Base-by-base conservation (phyloP, 177 flowering plant genomes). In the Vitis hybrid region DNA sequence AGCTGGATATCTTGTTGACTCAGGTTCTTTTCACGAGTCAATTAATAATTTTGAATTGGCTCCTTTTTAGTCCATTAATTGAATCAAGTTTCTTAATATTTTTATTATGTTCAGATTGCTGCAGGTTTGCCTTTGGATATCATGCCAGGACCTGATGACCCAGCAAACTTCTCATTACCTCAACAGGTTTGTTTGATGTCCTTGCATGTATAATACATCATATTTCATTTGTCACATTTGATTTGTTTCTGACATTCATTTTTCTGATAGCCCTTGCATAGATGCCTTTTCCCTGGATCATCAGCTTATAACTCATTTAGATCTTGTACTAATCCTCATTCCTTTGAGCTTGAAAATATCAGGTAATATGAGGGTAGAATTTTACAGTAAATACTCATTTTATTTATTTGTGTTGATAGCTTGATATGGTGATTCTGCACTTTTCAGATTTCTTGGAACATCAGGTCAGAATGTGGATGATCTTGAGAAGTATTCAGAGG, bases 391-490 rank as follows among this genome's bases (percentile, higher is more conserved):
- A 52, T 45, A 5, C 45, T 34, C 49, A 17, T 26, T 5, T 6
- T 60, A 60, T 21, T 3, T 18, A 1, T 39, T 39, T 39, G 45
- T 39, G 45, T 49, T 55, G 57, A 30, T 34, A 59, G 32, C 21
- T 34, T 62, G 30, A 62, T 52, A 50, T 58, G 51, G 51, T 57
- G 49, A 21, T 26, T 9, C 34, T 39, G 0, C n/a, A 49, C 14
- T 55, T 69, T 79, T 57, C 76, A 94, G 99, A 62, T 93, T 94
- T 82, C 88, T 94, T 68, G 98, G 97, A 73, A 94, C 99, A 30
- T 93, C 99, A 49, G 98, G 99, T 74, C 98, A 93, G 76, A 95
- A 90, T 68, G 82, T 95, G 65, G 90, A 90, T 80, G 98, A 95
- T 83, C 90, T 95, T 70, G 89, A 78, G 21, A 90, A 89, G 76